Conservation (phyloP, 1,284 basidiomycete species). For the Malassezia globosa region DNA sequence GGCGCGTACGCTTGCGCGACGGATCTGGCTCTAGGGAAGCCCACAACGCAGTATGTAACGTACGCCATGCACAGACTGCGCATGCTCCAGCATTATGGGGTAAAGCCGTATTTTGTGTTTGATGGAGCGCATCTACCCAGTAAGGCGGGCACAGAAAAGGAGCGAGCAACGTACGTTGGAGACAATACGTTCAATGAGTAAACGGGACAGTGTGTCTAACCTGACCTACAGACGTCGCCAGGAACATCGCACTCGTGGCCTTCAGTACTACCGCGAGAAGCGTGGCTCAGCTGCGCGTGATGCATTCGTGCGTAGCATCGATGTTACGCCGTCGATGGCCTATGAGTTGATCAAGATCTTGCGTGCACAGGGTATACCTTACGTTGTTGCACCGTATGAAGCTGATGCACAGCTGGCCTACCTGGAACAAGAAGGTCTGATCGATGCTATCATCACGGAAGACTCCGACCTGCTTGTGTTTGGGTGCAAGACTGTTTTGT, state of each 20-base stretch:
- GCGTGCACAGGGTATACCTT: constrained; percentile 47
- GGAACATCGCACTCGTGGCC: constrained; percentile 57
- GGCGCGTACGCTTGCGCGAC: constrained; percentile 78
- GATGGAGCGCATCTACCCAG: constrained; percentile 91
- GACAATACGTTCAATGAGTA: too few relatives aligned
- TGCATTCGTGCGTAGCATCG: constrained; percentile 76
- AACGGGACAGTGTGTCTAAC: too few relatives aligned
- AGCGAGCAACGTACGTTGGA: constrained; percentile 57
- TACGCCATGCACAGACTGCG: constrained; percentile 88
- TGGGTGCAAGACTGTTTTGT: constrained; percentile 64
- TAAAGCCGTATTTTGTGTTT: constrained; percentile 85
- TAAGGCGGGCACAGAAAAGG: constrained; percentile 77
- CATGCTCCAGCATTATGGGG: constrained; percentile 69
- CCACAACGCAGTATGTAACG: constrained; percentile 76
- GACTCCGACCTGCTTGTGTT: constrained; percentile 97
- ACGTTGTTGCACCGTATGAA: constrained; percentile 95
- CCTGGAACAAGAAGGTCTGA: constrained; percentile 68
- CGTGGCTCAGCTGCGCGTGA: constrained; percentile 71
- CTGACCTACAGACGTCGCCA: constrained; percentile 1
- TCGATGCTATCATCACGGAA: constrained; percentile 89
- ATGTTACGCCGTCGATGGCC: constrained; percentile 94
- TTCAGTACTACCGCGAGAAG: constrained; percentile 64
- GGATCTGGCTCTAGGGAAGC: constrained; percentile 72
- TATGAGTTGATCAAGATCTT: constrained; percentile 86
- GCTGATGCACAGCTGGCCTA: constrained; percentile 94